Conservation (phyloP, 2,329 filamentous ascomycete species). For the Calonectria pauciramosa region DNA sequence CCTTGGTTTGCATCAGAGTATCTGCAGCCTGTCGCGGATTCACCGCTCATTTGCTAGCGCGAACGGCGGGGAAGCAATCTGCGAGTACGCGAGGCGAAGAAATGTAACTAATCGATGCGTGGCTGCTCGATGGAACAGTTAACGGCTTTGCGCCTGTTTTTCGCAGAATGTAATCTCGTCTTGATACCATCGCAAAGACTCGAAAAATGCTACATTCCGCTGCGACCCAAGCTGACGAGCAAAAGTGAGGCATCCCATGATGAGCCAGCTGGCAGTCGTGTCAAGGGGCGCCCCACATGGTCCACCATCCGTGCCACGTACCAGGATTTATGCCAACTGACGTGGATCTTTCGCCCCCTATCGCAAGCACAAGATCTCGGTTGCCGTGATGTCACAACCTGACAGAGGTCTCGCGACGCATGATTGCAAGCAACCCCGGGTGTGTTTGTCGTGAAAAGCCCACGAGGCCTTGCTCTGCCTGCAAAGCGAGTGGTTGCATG, state of each 20-base stretch:
- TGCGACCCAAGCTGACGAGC: background rate
- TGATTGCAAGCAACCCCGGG: background rate
- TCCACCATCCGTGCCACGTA: background rate
- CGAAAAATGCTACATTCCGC: background rate
- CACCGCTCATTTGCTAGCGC: background rate
- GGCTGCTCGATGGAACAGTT: background rate
- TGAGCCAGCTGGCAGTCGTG: background rate
- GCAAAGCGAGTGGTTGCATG: background rate
- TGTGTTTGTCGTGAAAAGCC: background rate
- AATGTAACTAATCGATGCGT: background rate
- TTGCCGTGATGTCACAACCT: background rate
- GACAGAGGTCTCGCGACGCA: background rate
- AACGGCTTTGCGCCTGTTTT: background rate
- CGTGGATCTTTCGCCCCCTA: background rate
- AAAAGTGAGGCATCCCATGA: background rate
- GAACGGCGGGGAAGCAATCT: background rate
- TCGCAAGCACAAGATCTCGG: background rate
- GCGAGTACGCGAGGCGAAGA: background rate
- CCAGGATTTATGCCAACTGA: background rate
- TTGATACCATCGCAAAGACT: background rate
- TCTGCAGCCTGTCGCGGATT: background rate
- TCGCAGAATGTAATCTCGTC: background rate
- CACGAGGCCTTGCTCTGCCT: background rate
- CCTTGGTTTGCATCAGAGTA: background rate
- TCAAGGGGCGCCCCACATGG: background rate